Percentiles rank a stretch among this genome's conserved stretches.
phyloP scores from a whole-genome alignment of 345 rosid species.

The Euphorbia tirucalli region DNA sequence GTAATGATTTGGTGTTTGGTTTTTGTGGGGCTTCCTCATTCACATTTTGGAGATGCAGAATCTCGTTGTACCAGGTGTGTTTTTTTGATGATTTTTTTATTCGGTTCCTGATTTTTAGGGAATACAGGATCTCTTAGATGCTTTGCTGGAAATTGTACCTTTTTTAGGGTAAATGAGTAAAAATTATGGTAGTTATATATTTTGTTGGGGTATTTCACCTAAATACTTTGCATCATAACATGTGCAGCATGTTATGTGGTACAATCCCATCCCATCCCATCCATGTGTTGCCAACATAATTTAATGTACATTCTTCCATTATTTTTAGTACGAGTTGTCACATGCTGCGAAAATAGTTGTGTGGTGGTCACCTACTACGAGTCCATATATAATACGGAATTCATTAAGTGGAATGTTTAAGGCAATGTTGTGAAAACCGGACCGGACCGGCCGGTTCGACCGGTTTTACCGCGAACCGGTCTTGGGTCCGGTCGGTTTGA shows the following conservation, averaged over 20 bases:
- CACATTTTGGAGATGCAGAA: neutral
- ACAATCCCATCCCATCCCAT: too few relatives aligned
- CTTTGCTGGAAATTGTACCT: neutral
- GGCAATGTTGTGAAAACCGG: too few relatives aligned
- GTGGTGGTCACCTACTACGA: neutral
- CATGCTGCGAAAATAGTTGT: too few relatives aligned
- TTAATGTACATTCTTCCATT: neutral
- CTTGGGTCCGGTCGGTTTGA: too few relatives aligned
- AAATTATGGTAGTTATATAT: too few relatives aligned
- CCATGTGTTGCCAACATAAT: neutral
- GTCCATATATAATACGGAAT: too few relatives aligned
- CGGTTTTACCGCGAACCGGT: too few relatives aligned
- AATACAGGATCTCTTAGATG: conserved; percentile 3
- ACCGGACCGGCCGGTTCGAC: too few relatives aligned
- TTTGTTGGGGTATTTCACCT: neutral
- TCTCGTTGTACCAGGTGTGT: conserved; percentile 8
- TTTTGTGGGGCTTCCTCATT: conserved; percentile 4
- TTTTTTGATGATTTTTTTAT: neutral
- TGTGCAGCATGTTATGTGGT: conserved; percentile 18
- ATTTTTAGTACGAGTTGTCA: neutral
- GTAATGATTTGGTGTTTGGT: conserved; percentile 1
- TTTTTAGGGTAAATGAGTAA: neutral
- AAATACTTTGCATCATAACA: conserved; percentile 3
- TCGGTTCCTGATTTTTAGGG: neutral
- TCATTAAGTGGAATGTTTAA: too few relatives aligned